Evolutionary conservation across 176 grass and related monocot genomes (phyloP), one percentile per base, ranked within the genome.

Genomic region (Tillandsia leiboldiana): DNA sequence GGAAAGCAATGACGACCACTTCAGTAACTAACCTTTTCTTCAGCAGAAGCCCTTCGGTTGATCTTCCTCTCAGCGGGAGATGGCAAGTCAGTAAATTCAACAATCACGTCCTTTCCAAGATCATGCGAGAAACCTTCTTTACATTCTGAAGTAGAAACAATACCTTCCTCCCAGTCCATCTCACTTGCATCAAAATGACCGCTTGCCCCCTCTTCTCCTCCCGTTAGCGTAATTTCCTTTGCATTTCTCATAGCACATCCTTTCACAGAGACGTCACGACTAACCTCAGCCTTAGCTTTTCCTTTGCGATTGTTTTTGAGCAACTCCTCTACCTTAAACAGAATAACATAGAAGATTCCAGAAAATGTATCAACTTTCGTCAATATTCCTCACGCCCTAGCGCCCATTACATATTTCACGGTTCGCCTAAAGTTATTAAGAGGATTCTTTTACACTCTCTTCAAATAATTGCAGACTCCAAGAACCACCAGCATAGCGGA

Each of bases 111-210:
- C 64, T 82, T 81, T 49, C 73, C 86, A 26, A 82, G 70, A 26
- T 87, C 81, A 83, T 84, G 78, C 8, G 85, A 84, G 82, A 87
- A 74, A 11, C 49, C 65, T 58, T 76, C 88, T 57, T 52, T n/a
- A 10, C 59, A 33, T 47, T 85, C 86, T 51, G 28, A 63, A 20
- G 11, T 8, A 75, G 79, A 78, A 74, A 97, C 74, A 42, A 64
- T 80, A 13, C 93, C 93, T 63, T 97, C 93, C 79, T 97, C 89
- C 93, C 93, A 97, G 65, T 87, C 89, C 89, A 92, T 79, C 65
- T 83, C 89, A 83, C 75, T 72, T 26, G 70, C 65, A 70, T 71
- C 86, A 75, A 2, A 57, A 20, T 65, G 57, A 0, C 52, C 47
- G 50, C 65, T 70, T 49, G 42, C 57, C 56, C 50, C 81, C 10